Percentiles rank a stretch among this genome's conserved stretches.
Conservation (phyloP, 176 grass and related monocot genomes). For the bread wheat (Triticum aestivum) region DNA sequence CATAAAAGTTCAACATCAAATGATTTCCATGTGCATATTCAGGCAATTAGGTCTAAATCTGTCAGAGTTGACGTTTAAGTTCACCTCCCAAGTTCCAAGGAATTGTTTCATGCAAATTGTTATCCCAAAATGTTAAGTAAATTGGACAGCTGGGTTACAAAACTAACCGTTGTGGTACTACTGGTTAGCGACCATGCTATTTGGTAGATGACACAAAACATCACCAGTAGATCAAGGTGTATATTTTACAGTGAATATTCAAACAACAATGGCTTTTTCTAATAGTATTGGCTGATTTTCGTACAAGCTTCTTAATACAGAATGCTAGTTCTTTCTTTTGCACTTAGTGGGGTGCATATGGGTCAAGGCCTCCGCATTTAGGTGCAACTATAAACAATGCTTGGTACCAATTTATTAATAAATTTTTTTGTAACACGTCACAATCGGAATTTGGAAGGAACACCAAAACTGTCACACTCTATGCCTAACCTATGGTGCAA, state of each 20-base stretch:
- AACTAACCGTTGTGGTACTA: neutral
- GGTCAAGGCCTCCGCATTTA: neutral
- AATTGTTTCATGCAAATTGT: slow-evolving; percentile 28
- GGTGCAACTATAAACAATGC: neutral
- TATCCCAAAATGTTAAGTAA: neutral
- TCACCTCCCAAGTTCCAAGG: neutral
- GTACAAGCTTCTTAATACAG: neutral
- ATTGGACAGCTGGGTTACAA: neutral
- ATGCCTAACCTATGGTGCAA: neutral
- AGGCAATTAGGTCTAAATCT: neutral
- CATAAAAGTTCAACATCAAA: neutral
- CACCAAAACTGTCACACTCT: neutral
- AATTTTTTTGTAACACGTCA: neutral
- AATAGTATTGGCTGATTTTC: neutral
- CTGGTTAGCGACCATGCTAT: neutral
- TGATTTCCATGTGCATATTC: neutral
- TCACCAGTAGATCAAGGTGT: neutral
- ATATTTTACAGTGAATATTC: neutral
- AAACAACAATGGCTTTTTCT: neutral
- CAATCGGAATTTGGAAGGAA: neutral
- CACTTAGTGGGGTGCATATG: neutral
- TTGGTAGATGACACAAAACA: neutral
- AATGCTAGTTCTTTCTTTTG: neutral
- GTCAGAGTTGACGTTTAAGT: neutral
- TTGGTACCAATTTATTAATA: too few relatives aligned